A percentile compares a stretch with the other conserved stretches of the same genome.
Conservation (phyloP, 2,329 filamentous ascomycete species). For the Ceratocystis albifundus region DNA sequence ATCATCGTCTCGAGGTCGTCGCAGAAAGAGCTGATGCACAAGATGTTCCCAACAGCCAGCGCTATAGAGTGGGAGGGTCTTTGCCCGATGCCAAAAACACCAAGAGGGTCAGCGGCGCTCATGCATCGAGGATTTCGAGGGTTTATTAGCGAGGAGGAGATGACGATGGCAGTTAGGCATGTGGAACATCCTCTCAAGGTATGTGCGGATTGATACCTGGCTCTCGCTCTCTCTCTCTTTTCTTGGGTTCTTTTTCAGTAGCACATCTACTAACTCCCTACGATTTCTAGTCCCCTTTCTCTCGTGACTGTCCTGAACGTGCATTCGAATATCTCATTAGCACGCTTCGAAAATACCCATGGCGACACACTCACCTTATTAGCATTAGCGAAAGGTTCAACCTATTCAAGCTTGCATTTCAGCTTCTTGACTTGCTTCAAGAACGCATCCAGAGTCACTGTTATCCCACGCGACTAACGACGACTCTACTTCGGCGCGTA, state of each 20-base stretch:
- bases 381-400: slow-evolving; percentile 46
- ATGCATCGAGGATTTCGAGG: slow-evolving; percentile 40
- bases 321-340: slow-evolving; percentile 56
- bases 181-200: slow-evolving; percentile 51
- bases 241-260: not conserved
- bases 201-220: slow-evolving; percentile 30
- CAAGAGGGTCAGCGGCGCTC: slow-evolving; percentile 30
- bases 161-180: slow-evolving; percentile 53
- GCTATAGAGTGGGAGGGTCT: slow-evolving; percentile 45
- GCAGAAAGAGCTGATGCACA: slow-evolving; percentile 46
- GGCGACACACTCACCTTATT: slow-evolving; percentile 46
- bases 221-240: not conserved
- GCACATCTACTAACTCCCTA: slow-evolving; percentile 19
- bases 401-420: slow-evolving; percentile 41
- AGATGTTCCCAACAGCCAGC: slow-evolving; percentile 48
- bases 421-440: slow-evolving; percentile 39
- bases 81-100: slow-evolving; percentile 30
- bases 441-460: slow-evolving; percentile 33
- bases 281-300: slow-evolving; percentile 44
- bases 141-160: slow-evolving; percentile 51
- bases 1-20: slow-evolving; percentile 47
- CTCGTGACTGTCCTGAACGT: slow-evolving; percentile 50
- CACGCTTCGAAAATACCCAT: slow-evolving; percentile 51
- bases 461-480: slow-evolving; percentile 38
- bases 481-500: slow-evolving; percentile 43